Base-by-base conservation (phyloP, 2,329 filamentous ascomycete species). In the Tolypocladium album region DNA sequence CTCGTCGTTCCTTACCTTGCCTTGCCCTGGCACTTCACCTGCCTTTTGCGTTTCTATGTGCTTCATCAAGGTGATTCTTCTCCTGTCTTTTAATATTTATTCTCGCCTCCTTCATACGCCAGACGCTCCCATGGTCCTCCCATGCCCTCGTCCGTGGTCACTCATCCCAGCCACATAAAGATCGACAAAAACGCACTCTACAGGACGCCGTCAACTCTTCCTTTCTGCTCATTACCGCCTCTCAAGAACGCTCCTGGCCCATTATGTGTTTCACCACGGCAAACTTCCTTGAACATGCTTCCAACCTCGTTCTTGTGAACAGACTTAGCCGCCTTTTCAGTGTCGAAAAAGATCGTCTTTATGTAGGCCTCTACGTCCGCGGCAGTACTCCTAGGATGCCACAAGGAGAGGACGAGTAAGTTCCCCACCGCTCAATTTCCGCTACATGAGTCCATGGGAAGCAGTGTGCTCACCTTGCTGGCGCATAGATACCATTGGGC, bases 401-500 rank as follows among this genome's bases (percentile, higher is more conserved):
- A 9, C 58, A 40, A 17, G 59, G 62, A 40, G 62, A 64, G 53
- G 62, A 62, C 55, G 62, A 62, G 62, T 60, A 20, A 52, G 58
- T 39, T 31, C 15, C 6, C 38, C 50, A 31, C 27, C 27, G 3
- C 27, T 3, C 27, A 31, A 31, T 31, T n/a, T 1, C 17, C 34
- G 42, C n/a, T n/a, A 7, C 15, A 5, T 3, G 24, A 31, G 47
- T 52, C 17, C 47, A 20, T 6, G 24, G 6, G 15, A 24, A 52
- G 20, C n/a, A 31, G 34, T 15, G 17, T 45, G 12, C 52, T 59
- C 24, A 45, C 42, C 27, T 31, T 31, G 27, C 5, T 31, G 27
- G 36, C 22, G 15, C 22, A 22, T 55, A 75, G 70, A 34, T 75
- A 74, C 61, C 73, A 75, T 56, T 76, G 71, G 72, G 71, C 70